A percentile compares a stretch with the other conserved stretches of the same genome.
These are phyloP conservation scores for Parasitella parasitica DNA, from an alignment of 371 early-diverging fungal species.

Conservation along the genomic window DNA sequence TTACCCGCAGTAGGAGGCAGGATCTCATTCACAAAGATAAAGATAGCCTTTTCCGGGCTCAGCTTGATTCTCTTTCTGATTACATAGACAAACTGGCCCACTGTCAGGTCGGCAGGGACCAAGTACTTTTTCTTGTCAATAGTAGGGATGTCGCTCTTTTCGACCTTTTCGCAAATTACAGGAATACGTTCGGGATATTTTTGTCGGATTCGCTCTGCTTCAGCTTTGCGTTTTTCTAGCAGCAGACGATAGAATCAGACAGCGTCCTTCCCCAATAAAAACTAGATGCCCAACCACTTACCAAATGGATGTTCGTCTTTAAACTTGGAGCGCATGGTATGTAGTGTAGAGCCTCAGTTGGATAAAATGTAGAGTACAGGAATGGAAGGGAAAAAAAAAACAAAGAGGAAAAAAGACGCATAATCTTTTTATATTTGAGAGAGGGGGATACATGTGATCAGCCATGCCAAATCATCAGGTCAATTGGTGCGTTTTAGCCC, in stretches of 20 bases:
- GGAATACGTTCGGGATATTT: constrained; percentile 98
- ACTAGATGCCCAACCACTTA: constrained; percentile 44
- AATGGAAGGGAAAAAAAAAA: constrained; percentile 3
- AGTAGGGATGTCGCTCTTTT: constrained; percentile 90
- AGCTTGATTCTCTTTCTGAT: constrained; percentile 92
- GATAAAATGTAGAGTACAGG: constrained; percentile 1
- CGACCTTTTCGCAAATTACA: constrained; percentile 94
- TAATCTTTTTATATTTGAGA: constrained; percentile 1
- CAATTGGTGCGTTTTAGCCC: constrained; percentile 1
- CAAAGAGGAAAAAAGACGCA: constrained; percentile 7
- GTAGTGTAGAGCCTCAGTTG: constrained; percentile 6
- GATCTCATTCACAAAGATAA: constrained; percentile 96
- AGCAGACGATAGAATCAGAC: background rate
- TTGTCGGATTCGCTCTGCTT: constrained; percentile 93
- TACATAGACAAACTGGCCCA: constrained; percentile 98
- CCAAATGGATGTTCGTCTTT: constrained; percentile 97
- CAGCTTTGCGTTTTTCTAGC: constrained; percentile 91
- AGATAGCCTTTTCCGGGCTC: constrained; percentile 95
- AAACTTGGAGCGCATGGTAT: constrained; percentile 87
- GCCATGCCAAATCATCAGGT: background rate
- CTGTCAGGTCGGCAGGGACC: constrained; percentile 95
- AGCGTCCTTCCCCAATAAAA: background rate
- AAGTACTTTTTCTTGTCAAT: constrained; percentile 99
- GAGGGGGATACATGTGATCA: constrained; percentile 3
- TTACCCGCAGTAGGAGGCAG: constrained; percentile 84